Evolutionary conservation across 345 rosid genomes (phyloP).

Genomic region (Salix suchowensis): DNA sequence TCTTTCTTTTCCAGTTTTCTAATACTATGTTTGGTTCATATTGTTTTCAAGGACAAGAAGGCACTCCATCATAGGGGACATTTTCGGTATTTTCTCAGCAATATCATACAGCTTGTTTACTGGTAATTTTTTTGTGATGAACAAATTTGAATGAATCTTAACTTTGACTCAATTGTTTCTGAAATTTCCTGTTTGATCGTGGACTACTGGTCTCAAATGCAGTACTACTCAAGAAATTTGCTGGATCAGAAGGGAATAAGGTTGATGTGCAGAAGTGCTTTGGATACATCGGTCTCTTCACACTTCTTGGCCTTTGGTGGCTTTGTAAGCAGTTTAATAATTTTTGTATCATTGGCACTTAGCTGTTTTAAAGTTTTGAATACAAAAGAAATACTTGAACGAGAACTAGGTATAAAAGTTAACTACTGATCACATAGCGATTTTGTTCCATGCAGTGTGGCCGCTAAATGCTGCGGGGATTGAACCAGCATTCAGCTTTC

Average conservation of each 20-base stretch:
- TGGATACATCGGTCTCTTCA: constrained; percentile 58
- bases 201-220: constrained; percentile 9
- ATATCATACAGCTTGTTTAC: constrained; percentile 51
- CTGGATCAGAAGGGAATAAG: constrained; percentile 53
- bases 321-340: constrained; percentile 36
- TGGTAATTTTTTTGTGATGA: constrained; percentile 27
- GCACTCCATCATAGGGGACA: constrained; percentile 47
- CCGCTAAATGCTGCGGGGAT: constrained; percentile 51
- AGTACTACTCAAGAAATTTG: constrained; percentile 55
- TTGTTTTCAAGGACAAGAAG: constrained; percentile 33
- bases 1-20: not conserved
- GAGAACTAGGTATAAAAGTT: not conserved
- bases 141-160: not conserved
- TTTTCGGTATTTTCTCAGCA: constrained; percentile 55
- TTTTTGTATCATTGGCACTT: not conserved
- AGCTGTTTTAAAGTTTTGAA: not conserved
- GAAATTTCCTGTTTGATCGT: not conserved
- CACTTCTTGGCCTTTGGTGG: constrained; percentile 67
- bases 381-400: not conserved
- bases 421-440: constrained; percentile 2
- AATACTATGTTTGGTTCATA: constrained; percentile 3
- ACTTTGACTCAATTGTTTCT: not conserved
- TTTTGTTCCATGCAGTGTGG: constrained; percentile 41
- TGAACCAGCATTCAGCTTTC: constrained; percentile 54
- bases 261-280: constrained; percentile 53